Evolutionary conservation across 805 yeast species (phyloP), one percentile per base, ranked within the genome.

Genomic region (Wickerhamomyces tratensis): DNA sequence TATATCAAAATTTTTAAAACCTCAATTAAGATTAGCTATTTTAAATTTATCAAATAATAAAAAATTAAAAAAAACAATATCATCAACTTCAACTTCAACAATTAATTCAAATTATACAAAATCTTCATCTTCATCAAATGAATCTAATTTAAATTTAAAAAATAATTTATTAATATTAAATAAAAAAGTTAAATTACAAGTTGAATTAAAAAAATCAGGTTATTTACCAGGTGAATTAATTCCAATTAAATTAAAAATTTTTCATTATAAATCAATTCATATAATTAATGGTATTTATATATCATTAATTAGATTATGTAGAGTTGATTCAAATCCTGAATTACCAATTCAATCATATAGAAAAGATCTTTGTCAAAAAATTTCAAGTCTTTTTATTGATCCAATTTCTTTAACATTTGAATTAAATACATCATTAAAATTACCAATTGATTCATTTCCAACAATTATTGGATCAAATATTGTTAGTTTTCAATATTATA

Each of bases 381-480:
- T 86, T 1, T 70, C 82, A 1, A 95, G 96, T 1, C 62, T 88
- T 11, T 82, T 77, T 48, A 76, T 86, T n/a, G 89, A 86, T 56
- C 86, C 89, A 1, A 64, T 55, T 12, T 71, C 82, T 1, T 64
- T 77, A 35, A 61, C 69, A 14, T 70, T 79, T 36, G 79, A 75
- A 33, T 68, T 82, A 9, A 75, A 74, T 31, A 76, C 89, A 0
- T 72, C 76, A 36, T 61, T 88, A 20, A 68, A 79, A 47, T 79
- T 88, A 0, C 96, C 97, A 0, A 76, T 83, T 1, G 96, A 88
- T 51, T 79, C 85, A 1, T 86, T 88, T 56, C 94, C 96, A 1
- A 85, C 95, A 0, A 84, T 86, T 12, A 70, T 76, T 14, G 83
- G 84, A 1, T 75, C 85, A 41, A 77, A 77, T 2, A 63, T 81